A percentile compares a stretch with the other conserved stretches of the same genome.
phyloP scores from a whole-genome alignment of 2,329 filamentous ascomycete species.

The Fusarium guadeloupense region DNA sequence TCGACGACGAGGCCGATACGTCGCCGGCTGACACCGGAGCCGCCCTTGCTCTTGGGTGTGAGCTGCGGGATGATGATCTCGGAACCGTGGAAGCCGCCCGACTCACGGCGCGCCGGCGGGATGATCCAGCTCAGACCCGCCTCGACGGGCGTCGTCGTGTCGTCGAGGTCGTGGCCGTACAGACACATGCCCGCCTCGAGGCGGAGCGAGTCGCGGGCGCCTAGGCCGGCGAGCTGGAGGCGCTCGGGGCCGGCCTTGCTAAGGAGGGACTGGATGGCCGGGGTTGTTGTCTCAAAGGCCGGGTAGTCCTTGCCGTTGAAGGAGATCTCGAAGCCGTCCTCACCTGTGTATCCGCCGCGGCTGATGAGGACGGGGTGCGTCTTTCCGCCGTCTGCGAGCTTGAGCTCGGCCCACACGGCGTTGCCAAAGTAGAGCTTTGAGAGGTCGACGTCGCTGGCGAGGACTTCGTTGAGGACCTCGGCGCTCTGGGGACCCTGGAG shows the following conservation, averaged over 20 bases:
- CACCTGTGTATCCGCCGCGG: constrained; percentile 93
- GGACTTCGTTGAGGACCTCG: constrained; percentile 71
- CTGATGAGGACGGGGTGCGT: constrained; percentile 69
- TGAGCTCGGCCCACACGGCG: constrained; percentile 72
- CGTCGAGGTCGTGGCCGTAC: constrained; percentile 98
- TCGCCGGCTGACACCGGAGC: constrained; percentile 73
- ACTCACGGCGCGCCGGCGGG: constrained; percentile 74
- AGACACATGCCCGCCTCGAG: constrained; percentile 98
- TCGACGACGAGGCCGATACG: constrained; percentile 85
- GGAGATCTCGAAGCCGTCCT: constrained; percentile 97
- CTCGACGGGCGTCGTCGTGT: constrained; percentile 70
- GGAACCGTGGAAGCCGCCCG: constrained; percentile 84
- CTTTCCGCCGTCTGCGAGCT: constrained; percentile 61
- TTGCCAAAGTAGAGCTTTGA: constrained; percentile 83
- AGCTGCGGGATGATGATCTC: constrained; percentile 81
- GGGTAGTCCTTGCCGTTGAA: constrained; percentile 62
- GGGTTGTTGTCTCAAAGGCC: constrained; percentile 55
- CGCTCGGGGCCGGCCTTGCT: constrained; percentile 66
- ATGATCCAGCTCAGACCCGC: constrained; percentile 79
- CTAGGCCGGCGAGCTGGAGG: constrained; percentile 85
- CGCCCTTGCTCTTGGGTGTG: constrained; percentile 76
- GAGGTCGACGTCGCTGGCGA: constrained; percentile 67
- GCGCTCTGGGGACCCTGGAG: constrained; percentile 86
- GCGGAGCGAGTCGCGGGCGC: constrained; percentile 88
- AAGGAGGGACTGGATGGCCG: constrained; percentile 74